Base-by-base conservation (phyloP, 2,329 filamentous ascomycete genomes). In the Penicillium frequentans region DNA sequence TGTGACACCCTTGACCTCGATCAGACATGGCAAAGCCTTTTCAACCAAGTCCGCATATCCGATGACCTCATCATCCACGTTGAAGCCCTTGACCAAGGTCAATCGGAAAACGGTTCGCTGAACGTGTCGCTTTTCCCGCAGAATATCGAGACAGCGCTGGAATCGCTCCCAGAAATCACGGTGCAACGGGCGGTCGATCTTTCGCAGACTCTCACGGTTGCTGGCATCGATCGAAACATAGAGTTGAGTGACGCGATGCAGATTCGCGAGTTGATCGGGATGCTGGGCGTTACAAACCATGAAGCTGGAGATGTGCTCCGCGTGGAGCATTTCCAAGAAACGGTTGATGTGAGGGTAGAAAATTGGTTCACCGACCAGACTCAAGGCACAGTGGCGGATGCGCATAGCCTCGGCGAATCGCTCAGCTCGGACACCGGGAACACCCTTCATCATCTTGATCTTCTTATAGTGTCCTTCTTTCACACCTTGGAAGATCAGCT, bases 341-440 rank as follows among this genome's bases (percentile, higher is more conserved):
- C 93, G 89, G 75, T 99, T 97, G 81, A 98, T 98, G 70, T 96
- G 88, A 10, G 95, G 95, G 74, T 98, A 98, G 79, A 98, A 98
- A 67, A 97, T 97, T n/a, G 93, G 93, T 75, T 99, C 93, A 65
- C 95, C 93, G 23, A 99, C 95, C 10, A 99, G 82, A 63, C 87
- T 91, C 46, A 99, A 80, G 0, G 95, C 95, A 73, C 93, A 99
- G 76, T 99, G 93, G 0, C 91, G 85, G 67, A 99, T 96, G 43
- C 87, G 84, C 88, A 97, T 91, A 0, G 93, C 93, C 78, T 98
- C 95, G 7, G 89, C 86, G 70, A 96, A 98, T 3, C 95, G 85
- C 75, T 98, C 93, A 1, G 93, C 90, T 11, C 93, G 85, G 4
- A 98, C 91, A 5, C 95, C 95, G 0, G 95, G 93, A 1, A 98